A percentile compares a stretch with the other conserved stretches of the same genome.
Conservation (phyloP, 148 eudicot species). For the Chenopodium suecicum region DNA sequence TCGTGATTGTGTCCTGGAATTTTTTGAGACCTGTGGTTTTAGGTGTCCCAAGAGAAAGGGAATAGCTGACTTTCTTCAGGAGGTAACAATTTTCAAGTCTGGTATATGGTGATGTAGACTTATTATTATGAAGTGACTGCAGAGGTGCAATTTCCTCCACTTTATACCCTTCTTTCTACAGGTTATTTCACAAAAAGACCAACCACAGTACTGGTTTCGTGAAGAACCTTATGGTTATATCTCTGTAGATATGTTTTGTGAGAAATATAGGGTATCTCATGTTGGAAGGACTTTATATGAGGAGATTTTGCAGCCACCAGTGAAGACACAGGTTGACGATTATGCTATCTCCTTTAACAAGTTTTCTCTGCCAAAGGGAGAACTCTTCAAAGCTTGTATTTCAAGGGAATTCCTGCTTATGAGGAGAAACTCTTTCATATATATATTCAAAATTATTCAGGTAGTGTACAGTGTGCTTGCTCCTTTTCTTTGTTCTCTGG, state of each 20-base stretch:
- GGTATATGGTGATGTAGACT: not conserved
- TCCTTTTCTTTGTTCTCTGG: too few species aligned
- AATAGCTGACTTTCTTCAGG: slow-evolving; percentile 85
- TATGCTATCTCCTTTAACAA: slow-evolving; percentile 41
- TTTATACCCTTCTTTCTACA: slow-evolving; percentile 21
- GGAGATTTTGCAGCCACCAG: slow-evolving; percentile 47
- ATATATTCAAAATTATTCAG: slow-evolving; percentile 64
- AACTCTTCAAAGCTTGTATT: slow-evolving; percentile 66
- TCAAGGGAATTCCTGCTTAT: slow-evolving; percentile 74
- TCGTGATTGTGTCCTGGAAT: slow-evolving; percentile 41
- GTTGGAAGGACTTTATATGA: slow-evolving; percentile 42
- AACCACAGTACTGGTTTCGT: slow-evolving; percentile 59
- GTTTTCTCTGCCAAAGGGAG: slow-evolving; percentile 61
- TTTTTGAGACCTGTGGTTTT: slow-evolving; percentile 66
- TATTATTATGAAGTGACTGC: not conserved
- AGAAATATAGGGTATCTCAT: slow-evolving; percentile 47
- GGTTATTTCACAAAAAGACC: slow-evolving; percentile 86
- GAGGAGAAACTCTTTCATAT: slow-evolving; percentile 69
- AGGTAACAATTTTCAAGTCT: slow-evolving; percentile 41
- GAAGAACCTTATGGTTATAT: slow-evolving; percentile 41
- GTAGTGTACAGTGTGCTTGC: slow-evolving; percentile 26
- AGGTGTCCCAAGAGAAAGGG: slow-evolving; percentile 86
- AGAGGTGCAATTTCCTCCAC: not conserved
- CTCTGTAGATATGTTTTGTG: slow-evolving; percentile 45
- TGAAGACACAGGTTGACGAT: slow-evolving; percentile 43